These are phyloP conservation scores for Claviceps cyperi DNA, from an alignment of 2,329 filamentous ascomycete genomes.

Conservation along the genomic window DNA sequence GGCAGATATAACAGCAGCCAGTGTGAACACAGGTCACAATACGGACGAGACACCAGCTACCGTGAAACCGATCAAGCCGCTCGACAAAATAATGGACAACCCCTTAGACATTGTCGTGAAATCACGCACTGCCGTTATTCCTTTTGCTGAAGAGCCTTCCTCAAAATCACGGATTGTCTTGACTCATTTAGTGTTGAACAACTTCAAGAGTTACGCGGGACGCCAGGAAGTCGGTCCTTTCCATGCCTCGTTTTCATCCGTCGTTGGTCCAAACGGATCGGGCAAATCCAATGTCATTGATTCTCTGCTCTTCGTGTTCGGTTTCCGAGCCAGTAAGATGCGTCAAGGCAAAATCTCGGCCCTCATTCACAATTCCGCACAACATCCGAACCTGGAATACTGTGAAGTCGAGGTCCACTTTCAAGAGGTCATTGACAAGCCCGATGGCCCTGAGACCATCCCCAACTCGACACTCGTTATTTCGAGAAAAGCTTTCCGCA, in stretches of 20 bases:
- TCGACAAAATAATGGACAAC: conserved; percentile 66
- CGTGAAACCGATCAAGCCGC: conserved; percentile 58
- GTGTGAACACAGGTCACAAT: conserved; percentile 34
- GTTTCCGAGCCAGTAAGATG: conserved; percentile 98
- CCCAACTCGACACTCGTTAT: conserved; percentile 76
- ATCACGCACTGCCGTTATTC: conserved; percentile 55
- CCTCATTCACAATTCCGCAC: conserved; percentile 90
- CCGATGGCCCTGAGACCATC: conserved; percentile 60
- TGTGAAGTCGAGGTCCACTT: conserved; percentile 98
- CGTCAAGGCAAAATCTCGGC: conserved; percentile 96
- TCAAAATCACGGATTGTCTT: conserved; percentile 85
- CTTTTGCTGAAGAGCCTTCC: conserved; percentile 56
- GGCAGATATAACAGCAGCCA: conserved; percentile 56
- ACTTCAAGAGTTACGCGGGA: conserved; percentile 98
- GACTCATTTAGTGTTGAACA: conserved; percentile 78
- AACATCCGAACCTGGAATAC: conserved; percentile 68
- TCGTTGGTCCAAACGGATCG: conserved; percentile 94
- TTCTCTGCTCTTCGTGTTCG: conserved; percentile 95
- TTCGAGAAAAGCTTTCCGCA: conserved; percentile 88
- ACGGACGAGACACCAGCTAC: conserved; percentile 22
- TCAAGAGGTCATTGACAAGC: conserved; percentile 80
- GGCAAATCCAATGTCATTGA: conserved; percentile 99
- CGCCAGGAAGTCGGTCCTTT: conserved; percentile 92
- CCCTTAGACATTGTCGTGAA: conserved; percentile 92
- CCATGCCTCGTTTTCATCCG: conserved; percentile 91